A percentile compares a stretch with the other conserved stretches of the same genome.
phyloP scores from a whole-genome alignment of 2,329 filamentous ascomycete species.

The Neonectria coccinea region DNA sequence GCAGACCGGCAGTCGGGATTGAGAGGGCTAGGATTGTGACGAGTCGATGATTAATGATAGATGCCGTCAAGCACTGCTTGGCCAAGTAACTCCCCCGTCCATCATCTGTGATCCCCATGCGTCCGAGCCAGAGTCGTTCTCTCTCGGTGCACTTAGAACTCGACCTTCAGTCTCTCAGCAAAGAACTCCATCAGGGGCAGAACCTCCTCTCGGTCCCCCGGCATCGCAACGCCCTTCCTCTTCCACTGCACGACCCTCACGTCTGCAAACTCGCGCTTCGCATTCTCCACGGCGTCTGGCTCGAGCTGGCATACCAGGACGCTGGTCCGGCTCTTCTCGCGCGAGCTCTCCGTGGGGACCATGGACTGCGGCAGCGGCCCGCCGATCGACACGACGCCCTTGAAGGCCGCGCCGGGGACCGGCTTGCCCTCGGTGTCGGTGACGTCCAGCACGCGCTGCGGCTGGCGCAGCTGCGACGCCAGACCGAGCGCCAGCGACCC shows the following conservation, averaged over 20 bases:
- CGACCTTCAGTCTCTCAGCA: slow-evolving; percentile 67
- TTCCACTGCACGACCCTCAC: slow-evolving; percentile 77
- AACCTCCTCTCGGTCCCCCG: slow-evolving; percentile 85
- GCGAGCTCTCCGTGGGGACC: slow-evolving; percentile 57
- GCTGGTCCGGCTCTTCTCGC: slow-evolving; percentile 70
- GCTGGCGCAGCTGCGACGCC: slow-evolving; percentile 58
- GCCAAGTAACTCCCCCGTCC: slow-evolving; percentile 9
- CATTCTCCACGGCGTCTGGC: slow-evolving; percentile 69
- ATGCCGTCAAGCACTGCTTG: slow-evolving; percentile 23
- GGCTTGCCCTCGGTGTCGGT: slow-evolving; percentile 33
- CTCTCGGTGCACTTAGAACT: slow-evolving; percentile 27
- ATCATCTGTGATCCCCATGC: background rate
- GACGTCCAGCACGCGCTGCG: slow-evolving; percentile 52
- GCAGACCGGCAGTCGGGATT: slow-evolving; percentile 60
- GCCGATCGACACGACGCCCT: slow-evolving; percentile 73
- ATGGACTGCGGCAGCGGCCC: slow-evolving; percentile 67
- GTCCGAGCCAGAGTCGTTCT: background rate
- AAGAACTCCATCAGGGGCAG: slow-evolving; percentile 89
- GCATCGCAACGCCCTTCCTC: slow-evolving; percentile 82
- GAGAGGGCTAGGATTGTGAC: slow-evolving; percentile 34
- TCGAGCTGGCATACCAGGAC: slow-evolving; percentile 72
- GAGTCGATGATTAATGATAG: slow-evolving; percentile 44
- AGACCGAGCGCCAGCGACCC: slow-evolving; percentile 71
- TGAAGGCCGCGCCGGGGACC: slow-evolving; percentile 49
- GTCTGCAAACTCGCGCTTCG: slow-evolving; percentile 74